phyloP scores from a whole-genome alignment of 768 basidiomycete genomes.

The Galerina marginata region DNA sequence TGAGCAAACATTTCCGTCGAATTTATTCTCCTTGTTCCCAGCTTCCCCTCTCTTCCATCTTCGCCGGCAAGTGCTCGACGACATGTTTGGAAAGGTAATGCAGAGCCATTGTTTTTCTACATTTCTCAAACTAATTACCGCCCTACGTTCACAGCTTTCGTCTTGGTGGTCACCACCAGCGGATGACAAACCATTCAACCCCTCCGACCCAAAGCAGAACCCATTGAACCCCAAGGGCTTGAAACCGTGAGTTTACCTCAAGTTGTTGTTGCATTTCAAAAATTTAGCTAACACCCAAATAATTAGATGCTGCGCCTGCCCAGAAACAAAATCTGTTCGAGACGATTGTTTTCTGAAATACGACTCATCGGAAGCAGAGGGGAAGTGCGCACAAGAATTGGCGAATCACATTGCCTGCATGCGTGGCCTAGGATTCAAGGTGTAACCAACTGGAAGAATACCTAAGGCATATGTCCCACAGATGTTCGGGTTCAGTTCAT shows the following conservation, averaged over 20 bases:
- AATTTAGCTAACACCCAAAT: background rate
- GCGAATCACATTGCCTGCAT: constrained; percentile 89
- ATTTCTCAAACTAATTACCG: background rate
- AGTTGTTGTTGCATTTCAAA: background rate
- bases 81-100: constrained; percentile 51
- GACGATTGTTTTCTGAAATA: constrained; percentile 93
- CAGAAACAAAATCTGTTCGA: constrained; percentile 87
- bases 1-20: no score
- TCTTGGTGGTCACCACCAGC: constrained; percentile 59
- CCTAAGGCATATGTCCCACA: no score
- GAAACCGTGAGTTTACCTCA: constrained; percentile 75
- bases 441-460: constrained; percentile 40
- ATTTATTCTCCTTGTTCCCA: no score
- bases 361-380: constrained; percentile 66
- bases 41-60: no score
- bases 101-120: no score
- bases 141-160: constrained; percentile 41
- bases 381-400: constrained; percentile 83
- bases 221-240: constrained; percentile 93
- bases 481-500: background rate
- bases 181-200: constrained; percentile 59
- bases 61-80: background rate
- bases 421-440: constrained; percentile 87
- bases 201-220: constrained; percentile 80
- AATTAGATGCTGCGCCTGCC: constrained; percentile 92